Base-by-base conservation (phyloP, 2,329 filamentous ascomycete genomes). In the Diaporthe sp. region DNA sequence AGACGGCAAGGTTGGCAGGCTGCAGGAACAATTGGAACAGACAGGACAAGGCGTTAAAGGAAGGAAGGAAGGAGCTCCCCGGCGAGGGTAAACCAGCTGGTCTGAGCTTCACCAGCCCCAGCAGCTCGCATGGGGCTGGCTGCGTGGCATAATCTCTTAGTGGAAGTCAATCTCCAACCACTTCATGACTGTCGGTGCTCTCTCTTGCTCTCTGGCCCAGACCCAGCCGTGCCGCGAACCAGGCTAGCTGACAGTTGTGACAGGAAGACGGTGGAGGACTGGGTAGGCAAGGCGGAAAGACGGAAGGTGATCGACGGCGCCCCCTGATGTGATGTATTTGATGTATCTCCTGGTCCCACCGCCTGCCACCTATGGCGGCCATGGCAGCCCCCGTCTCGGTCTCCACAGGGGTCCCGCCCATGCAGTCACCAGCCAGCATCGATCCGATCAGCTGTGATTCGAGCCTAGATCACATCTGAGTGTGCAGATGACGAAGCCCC, bases 381-480 rank as follows among this genome's bases (percentile, higher is more conserved):
- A 67, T 67, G 44, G 31, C 63, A 37, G 13, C 55, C 72, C 53
- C 61, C 42, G 72, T 67, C n/a, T 34, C 22, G 31, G 31, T 61
- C 20, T 44, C 75, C 72, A 72, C 72, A 57, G 44, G 58, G 51
- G 17, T 25, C 57, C 65, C 72, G 70, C 75, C 75, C 61, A 58
- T 74, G 67, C 72, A 71, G 72, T 74, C 75, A 76, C 70, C 75
- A 39, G 49, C 53, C 51, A 60, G 63, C 63, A 73, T 70, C 71
- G 61, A 70, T 70, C 71, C 71, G 71, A 76, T 60, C 53, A 68
- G 51, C 44, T 47, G 31, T 73, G 44, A 44, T 51, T 67, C 37
- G 13, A 47, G 58, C 65, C 58, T 28, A 72, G 58, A 73, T 73
- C 71, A 65, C 58, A 71, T 60, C 47, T 55, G 42, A 68, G 51